Evolutionary conservation across 2,329 filamentous ascomycete species (phyloP).

Genomic region (Diaporthe ampelina): DNA sequence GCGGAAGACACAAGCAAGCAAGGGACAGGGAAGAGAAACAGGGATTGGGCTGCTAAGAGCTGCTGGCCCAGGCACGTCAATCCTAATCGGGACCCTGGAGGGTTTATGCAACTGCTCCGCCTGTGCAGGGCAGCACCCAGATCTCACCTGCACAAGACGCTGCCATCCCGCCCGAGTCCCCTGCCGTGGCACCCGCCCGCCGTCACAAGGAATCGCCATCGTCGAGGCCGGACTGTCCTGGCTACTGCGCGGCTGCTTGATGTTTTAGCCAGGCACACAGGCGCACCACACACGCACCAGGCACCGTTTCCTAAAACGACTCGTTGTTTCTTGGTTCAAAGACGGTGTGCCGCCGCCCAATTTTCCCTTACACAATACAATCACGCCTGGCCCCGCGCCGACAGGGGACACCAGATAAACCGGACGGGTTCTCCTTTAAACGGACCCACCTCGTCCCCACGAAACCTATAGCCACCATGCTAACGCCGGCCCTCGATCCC

Average conservation of each 20-base stretch:
- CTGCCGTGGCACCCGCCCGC: constrained; percentile 6
- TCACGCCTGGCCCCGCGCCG: constrained; percentile 39
- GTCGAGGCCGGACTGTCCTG: neutral
- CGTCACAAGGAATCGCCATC: constrained; percentile 1
- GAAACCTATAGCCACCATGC: constrained; percentile 57
- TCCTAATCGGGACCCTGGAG: constrained; percentile 19
- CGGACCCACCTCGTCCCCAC: constrained; percentile 43
- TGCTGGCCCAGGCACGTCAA: constrained; percentile 27
- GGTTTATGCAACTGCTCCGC: constrained; percentile 31
- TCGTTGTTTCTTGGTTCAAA: constrained; percentile 27
- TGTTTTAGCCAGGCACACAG: constrained; percentile 33
- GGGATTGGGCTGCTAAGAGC: constrained; percentile 31
- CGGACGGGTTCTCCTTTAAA: constrained; percentile 44
- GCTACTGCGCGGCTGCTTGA: neutral
- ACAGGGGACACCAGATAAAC: constrained; percentile 39
- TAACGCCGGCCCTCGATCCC: constrained; percentile 48
- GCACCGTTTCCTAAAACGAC: constrained; percentile 9
- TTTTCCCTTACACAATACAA: constrained; percentile 41
- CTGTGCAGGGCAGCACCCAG: constrained; percentile 30
- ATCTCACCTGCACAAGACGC: constrained; percentile 19
- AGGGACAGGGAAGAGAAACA: constrained; percentile 30
- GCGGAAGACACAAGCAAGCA: constrained; percentile 18
- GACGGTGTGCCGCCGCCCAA: constrained; percentile 22
- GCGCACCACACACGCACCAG: constrained; percentile 12
- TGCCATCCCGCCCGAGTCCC: constrained; percentile 28